A percentile compares a stretch with the other conserved stretches of the same genome.
Conservation (phyloP, 805 yeast genomes). For the Sugiyamaella lignohabitans region DNA sequence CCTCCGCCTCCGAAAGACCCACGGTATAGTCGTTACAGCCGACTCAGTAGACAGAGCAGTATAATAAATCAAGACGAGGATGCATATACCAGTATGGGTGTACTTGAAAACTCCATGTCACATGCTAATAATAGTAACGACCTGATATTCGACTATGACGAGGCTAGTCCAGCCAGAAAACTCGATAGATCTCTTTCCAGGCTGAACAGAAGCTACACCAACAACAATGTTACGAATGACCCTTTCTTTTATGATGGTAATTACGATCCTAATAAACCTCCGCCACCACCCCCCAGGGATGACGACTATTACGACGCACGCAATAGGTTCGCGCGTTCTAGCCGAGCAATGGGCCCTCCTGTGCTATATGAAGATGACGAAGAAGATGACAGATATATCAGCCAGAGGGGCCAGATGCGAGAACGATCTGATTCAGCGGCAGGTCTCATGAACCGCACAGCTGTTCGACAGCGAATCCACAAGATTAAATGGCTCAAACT, state of each 20-base stretch:
- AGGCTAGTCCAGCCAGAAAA: too few relatives aligned
- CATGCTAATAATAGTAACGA: background rate
- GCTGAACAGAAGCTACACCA: too few relatives aligned
- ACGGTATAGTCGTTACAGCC: background rate
- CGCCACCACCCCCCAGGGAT: background rate
- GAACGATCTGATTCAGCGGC: background rate
- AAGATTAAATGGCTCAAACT: conserved; percentile 19
- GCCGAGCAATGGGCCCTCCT: too few relatives aligned
- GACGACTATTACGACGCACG: background rate
- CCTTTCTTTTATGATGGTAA: too few relatives aligned
- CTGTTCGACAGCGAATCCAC: background rate
- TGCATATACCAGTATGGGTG: background rate
- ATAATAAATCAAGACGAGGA: background rate
- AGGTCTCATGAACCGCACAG: background rate
- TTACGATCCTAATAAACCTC: background rate
- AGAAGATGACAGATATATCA: background rate
- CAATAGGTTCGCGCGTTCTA: too few relatives aligned
- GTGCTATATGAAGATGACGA: background rate
- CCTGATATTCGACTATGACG: background rate
- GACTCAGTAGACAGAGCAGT: background rate
- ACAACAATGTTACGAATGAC: too few relatives aligned
- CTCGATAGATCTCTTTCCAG: too few relatives aligned
- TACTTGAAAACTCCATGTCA: background rate
- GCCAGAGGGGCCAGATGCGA: background rate
- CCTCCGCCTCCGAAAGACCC: background rate